phyloP scores from a whole-genome alignment of 1,284 basidiomycete genomes.

The Cryptococcus hybrid region DNA sequence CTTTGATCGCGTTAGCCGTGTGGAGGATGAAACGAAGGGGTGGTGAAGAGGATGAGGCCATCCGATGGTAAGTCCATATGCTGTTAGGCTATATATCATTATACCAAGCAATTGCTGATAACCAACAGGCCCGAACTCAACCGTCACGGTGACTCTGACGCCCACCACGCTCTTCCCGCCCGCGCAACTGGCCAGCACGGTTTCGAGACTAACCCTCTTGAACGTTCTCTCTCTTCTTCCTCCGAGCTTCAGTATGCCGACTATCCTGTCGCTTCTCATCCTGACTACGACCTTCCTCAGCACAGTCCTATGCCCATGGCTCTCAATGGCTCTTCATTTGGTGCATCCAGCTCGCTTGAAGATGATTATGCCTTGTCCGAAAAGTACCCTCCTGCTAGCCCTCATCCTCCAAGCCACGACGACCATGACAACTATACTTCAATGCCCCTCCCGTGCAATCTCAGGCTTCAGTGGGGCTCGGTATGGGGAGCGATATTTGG shows the following conservation, averaged over 20 bases:
- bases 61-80: constrained; percentile 39
- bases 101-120: constrained; percentile 1
- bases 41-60: constrained; percentile 46
- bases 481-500: neutral
- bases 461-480: neutral
- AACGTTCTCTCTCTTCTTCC: constrained; percentile 34
- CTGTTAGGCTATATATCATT: neutral
- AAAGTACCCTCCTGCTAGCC: constrained; percentile 13
- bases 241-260: constrained; percentile 24
- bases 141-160: constrained; percentile 45
- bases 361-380: constrained; percentile 23
- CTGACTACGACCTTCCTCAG: constrained; percentile 20
- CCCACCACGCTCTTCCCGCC: constrained; percentile 48
- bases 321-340: constrained; percentile 34
- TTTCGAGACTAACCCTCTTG: constrained; percentile 41
- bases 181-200: constrained; percentile 43
- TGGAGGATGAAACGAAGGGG: constrained; percentile 40
- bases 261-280: constrained; percentile 12
- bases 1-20: constrained; percentile 32
- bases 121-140: constrained; percentile 46
- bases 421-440: constrained; percentile 33
- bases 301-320: constrained; percentile 24
- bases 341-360: constrained; percentile 26
- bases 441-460: constrained; percentile 30
- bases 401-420: constrained; percentile 12